Evolutionary conservation across 495 filamentous ascomycete species (phyloP), one percentile per base, ranked within the genome.

Genomic region (Cercophora scortea): DNA sequence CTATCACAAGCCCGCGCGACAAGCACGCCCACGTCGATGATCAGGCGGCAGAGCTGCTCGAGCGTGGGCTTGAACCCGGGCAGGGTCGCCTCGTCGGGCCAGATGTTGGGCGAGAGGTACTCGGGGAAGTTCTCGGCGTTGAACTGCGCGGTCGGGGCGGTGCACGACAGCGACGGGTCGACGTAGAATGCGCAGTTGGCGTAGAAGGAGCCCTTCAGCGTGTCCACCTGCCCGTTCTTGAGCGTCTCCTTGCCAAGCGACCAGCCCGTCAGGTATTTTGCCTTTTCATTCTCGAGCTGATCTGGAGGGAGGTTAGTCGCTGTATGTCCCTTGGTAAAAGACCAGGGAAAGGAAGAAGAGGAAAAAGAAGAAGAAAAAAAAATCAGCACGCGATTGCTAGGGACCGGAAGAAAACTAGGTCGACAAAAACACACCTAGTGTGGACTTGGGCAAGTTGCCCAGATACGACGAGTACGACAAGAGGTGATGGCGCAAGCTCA

Each of bases 151-250:
- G 83, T 78, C 3, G 76, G 77, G 17, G 61, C 77, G 7, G 84
- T 83, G 45, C 78, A 79, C 10, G 82, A 72, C 6, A 89, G 72
- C 2, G 60, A 51, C 2, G 81, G 74, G 55, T 88, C 79, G 46
- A 91, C 81, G 66, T 93, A 92, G 75, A 95, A 96, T 47, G 88
- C 88, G 68, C 90, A 95, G 71, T 97, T 96, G 64, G 91, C 85
- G 66, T 97, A 99, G 76, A 87, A 99, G 15, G 89, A 95, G 49
- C 93, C 93, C 72, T 99, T 99, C 10, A 88, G 78, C 6, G 87
- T 95, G 61, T 99, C 93, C 57, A 90, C 88, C 52, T 85, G 84
- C 54, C 91, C 89, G 62, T 87, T 83, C 57, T 88, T 88, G 45
- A 97, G 82, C n/a, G 87, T 93, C 69, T 96, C 92, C 69, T 94